Percentiles rank a stretch among this genome's conserved stretches.
These are phyloP conservation scores for Punica granatum DNA, from an alignment of 345 rosid genomes.

Conservation along the genomic window DNA sequence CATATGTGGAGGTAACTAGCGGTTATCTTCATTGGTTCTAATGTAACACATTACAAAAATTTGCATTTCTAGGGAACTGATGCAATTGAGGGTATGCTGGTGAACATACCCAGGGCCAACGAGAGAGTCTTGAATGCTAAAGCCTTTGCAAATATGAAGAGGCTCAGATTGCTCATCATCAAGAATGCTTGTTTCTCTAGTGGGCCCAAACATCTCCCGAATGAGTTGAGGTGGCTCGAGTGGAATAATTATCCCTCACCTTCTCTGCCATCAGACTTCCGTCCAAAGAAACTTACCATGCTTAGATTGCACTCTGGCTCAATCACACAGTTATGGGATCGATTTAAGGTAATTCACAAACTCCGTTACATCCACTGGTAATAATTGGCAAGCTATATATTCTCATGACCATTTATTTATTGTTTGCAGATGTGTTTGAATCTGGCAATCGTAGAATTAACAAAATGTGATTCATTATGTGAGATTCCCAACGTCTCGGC, in stretches of 20 bases:
- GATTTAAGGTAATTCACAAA: not conserved
- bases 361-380: not conserved
- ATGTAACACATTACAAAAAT: not conserved
- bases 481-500: conserved; percentile 9
- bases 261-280: conserved; percentile 2
- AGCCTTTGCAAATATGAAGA: conserved; percentile 12
- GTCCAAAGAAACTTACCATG: conserved; percentile 12
- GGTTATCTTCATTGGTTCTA: not conserved
- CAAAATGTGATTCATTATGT: conserved; percentile 1
- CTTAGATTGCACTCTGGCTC: conserved; percentile 10
- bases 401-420: conserved; percentile 1
- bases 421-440: not conserved
- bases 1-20: not conserved
- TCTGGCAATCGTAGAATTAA: conserved; percentile 5
- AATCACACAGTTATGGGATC: conserved; percentile 6
- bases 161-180: conserved; percentile 19
- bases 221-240: conserved; percentile 8
- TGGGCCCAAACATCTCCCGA: not conserved
- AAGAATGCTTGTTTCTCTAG: conserved; percentile 14
- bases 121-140: conserved; percentile 1
- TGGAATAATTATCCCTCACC: conserved; percentile 3
- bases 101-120: not conserved
- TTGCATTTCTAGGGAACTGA: conserved; percentile 12
- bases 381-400: not conserved
- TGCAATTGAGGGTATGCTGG: conserved; percentile 12